A percentile compares a stretch with the other conserved stretches of the same genome.
phyloP scores from a whole-genome alignment of 2,329 filamentous ascomycete species.

The Aspergillus uvarum region DNA sequence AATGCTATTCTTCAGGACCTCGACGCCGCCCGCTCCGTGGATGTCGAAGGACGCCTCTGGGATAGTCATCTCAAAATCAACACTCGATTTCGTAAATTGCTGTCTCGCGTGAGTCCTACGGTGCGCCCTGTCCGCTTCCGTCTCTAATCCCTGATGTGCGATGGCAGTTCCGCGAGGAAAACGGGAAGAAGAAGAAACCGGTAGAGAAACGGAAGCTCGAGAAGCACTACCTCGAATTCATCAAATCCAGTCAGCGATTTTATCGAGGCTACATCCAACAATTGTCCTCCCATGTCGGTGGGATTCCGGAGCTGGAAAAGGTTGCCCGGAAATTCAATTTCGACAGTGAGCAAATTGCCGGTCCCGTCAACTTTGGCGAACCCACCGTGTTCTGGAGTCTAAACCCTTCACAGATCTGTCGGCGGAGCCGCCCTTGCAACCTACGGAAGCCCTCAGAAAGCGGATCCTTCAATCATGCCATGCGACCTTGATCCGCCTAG shows the following conservation, averaged over 20 bases:
- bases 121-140: not conserved
- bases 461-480: constrained; percentile 73
- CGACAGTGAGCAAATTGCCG: constrained; percentile 40
- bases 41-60: constrained; percentile 75
- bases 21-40: constrained; percentile 50
- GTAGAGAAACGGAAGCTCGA: constrained; percentile 73
- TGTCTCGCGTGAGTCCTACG: constrained; percentile 52
- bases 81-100: constrained; percentile 69
- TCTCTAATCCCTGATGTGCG: constrained; percentile 9
- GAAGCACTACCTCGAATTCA: constrained; percentile 77
- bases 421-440: constrained; percentile 45
- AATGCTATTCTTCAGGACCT: constrained; percentile 68
- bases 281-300: constrained; percentile 61
- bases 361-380: not conserved
- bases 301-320: constrained; percentile 58
- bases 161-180: constrained; percentile 50
- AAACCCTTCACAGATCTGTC: constrained; percentile 38
- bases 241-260: constrained; percentile 84
- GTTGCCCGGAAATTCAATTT: constrained; percentile 54
- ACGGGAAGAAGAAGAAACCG: constrained; percentile 53
- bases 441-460: constrained; percentile 53
- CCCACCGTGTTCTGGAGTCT: constrained; percentile 3
- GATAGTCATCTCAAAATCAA: constrained; percentile 75
- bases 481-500: constrained; percentile 78
- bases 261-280: constrained; percentile 83